A percentile compares a stretch with the other conserved stretches of the same genome.
Evolutionary conservation across 768 basidiomycete species (phyloP).

Genomic region (Tulasnella sp.): DNA sequence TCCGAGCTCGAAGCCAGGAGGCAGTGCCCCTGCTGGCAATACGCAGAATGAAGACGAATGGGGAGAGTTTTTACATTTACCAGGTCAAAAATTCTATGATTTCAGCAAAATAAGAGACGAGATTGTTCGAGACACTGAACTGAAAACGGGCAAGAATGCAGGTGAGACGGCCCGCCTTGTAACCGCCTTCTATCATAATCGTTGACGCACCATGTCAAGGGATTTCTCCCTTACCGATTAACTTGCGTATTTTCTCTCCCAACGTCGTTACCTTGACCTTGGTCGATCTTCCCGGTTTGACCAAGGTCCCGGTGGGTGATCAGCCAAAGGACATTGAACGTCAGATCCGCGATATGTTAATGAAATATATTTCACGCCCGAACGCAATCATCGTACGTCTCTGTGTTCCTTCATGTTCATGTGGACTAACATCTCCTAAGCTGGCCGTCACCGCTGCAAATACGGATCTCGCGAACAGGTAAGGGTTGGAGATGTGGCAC

Average conservation of each 20-base stretch:
- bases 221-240: conserved; percentile 94
- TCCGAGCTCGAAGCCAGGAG: conserved; percentile 30
- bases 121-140: conserved; percentile 93
- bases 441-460: conserved; percentile 95
- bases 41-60: conserved; percentile 83
- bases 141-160: conserved; percentile 96
- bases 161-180: conserved; percentile 25
- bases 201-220: conserved; percentile 33
- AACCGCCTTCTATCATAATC: background rate
- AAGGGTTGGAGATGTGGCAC: too few species aligned
- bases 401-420: background rate
- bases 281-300: conserved; percentile 94
- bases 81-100: conserved; percentile 95
- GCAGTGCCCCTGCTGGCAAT: conserved; percentile 46
- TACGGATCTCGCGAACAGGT: conserved; percentile 86
- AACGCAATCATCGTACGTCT: conserved; percentile 57
- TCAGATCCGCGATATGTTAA: conserved; percentile 92
- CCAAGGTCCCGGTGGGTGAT: conserved; percentile 89
- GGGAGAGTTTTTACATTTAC: conserved; percentile 97
- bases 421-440: background rate
- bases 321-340: conserved; percentile 96
- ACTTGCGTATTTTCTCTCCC: conserved; percentile 92
- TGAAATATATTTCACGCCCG: conserved; percentile 89
- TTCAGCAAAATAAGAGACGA: conserved; percentile 92
- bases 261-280: conserved; percentile 94